Evolutionary conservation across 805 yeast genomes (phyloP).

Genomic region (Yamadazyma paraphyllophila): DNA sequence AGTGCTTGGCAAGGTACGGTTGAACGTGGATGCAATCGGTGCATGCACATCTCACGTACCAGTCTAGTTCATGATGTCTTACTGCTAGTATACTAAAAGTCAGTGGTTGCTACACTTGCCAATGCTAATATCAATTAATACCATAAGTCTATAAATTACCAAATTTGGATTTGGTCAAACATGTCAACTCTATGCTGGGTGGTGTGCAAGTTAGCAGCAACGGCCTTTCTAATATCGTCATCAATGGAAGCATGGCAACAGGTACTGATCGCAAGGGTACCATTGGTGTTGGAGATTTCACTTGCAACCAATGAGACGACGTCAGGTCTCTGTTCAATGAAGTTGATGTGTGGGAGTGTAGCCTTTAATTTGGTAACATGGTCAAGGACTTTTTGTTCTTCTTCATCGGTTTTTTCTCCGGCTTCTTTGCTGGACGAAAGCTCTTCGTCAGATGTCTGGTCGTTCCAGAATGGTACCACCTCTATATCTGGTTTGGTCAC

Average conservation of each 20-base stretch:
- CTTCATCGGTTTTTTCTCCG: slow-evolving; percentile 3
- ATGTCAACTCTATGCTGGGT: slow-evolving; percentile 32
- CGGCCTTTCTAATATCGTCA: slow-evolving; percentile 29
- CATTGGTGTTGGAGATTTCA: slow-evolving; percentile 36
- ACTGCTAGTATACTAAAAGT: no score
- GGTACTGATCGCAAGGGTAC: slow-evolving; percentile 45
- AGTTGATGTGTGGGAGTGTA: slow-evolving; percentile 36
- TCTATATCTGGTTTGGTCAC: slow-evolving; percentile 28
- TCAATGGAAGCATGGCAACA: slow-evolving; percentile 50
- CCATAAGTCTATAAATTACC: slow-evolving; percentile 19
- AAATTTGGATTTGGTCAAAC: slow-evolving; percentile 34
- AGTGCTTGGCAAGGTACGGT: no score
- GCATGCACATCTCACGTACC: no score
- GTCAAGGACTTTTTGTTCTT: slow-evolving; percentile 3
- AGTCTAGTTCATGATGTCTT: no score
- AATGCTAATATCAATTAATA: neutral
- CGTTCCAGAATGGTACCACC: slow-evolving; percentile 14
- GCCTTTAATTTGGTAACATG: slow-evolving; percentile 15
- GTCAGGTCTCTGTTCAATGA: slow-evolving; percentile 46
- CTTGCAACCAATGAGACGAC: slow-evolving; percentile 29
- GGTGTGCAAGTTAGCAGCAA: slow-evolving; percentile 25
- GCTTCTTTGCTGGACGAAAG: slow-evolving; percentile 5
- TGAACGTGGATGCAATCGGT: no score
- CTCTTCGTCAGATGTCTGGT: slow-evolving; percentile 8
- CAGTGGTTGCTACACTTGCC: no score